A percentile compares a stretch with the other conserved stretches of the same genome.
These are phyloP conservation scores for Syzygium aromaticum DNA, from an alignment of 345 rosid species.

Conservation along the genomic window DNA sequence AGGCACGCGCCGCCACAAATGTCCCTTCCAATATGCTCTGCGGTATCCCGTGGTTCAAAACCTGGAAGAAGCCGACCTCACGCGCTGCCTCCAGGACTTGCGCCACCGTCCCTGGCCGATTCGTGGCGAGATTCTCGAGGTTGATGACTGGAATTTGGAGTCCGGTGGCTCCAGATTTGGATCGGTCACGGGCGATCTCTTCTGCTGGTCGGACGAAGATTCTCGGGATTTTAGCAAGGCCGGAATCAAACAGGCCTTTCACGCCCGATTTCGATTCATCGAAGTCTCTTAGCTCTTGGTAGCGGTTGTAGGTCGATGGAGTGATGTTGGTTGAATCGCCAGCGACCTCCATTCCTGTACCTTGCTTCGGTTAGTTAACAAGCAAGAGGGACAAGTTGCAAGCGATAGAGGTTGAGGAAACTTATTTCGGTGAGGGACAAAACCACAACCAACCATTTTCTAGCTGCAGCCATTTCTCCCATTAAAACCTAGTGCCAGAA, in stretches of 20 bases:
- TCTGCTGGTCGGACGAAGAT: neutral
- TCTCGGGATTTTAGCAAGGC: neutral
- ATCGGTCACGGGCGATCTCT: neutral
- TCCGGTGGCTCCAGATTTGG: neutral
- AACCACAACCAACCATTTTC: neutral
- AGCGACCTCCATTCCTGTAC: neutral
- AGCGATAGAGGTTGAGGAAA: neutral
- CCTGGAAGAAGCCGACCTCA: conserved; percentile 28
- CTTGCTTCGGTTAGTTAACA: neutral
- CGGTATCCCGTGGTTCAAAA: conserved; percentile 38
- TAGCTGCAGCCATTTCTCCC: neutral
- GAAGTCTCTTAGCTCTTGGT: conserved; percentile 3
- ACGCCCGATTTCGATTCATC: neutral
- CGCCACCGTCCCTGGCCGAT: neutral
- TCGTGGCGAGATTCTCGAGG: neutral
- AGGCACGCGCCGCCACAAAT: neutral
- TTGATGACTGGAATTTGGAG: conserved; percentile 1
- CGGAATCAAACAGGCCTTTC: conserved; percentile 1
- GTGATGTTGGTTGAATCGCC: neutral
- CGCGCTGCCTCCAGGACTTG: neutral
- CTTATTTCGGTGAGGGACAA: neutral
- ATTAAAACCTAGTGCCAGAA: neutral
- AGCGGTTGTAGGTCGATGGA: neutral
- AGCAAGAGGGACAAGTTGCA: neutral
- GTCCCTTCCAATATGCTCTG: conserved; percentile 1